Conservation (phyloP, 139 green algal genomes). For the Picochlorum sp. region DNA sequence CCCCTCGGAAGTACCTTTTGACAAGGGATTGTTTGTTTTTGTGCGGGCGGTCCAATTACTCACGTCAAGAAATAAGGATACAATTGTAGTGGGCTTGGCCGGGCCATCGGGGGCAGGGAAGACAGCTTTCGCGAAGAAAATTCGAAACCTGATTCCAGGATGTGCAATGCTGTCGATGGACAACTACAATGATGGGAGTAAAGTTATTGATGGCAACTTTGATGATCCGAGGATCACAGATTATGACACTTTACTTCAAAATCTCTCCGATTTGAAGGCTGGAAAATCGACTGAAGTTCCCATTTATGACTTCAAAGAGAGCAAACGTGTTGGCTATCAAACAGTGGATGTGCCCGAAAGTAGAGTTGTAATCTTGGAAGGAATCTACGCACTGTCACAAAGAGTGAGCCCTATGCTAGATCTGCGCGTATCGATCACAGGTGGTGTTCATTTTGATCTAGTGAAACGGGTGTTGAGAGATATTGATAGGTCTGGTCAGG, state of each 20-base stretch:
- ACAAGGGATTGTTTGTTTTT: constrained; percentile 74
- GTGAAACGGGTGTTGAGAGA: constrained; percentile 95
- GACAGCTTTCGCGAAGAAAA: constrained; percentile 87
- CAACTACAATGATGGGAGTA: constrained; percentile 93
- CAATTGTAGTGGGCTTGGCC: constrained; percentile 75
- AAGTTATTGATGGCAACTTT: constrained; percentile 85
- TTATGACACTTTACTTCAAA: constrained; percentile 81
- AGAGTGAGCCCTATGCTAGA: constrained; percentile 56
- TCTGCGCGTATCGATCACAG: constrained; percentile 76
- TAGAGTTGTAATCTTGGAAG: constrained; percentile 86
- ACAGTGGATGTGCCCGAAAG: constrained; percentile 40
- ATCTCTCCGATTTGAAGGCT: constrained; percentile 66
- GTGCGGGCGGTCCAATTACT: constrained; percentile 77
- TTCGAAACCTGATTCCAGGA: constrained; percentile 77
- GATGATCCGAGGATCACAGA: constrained; percentile 92
- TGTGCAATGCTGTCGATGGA: constrained; percentile 86
- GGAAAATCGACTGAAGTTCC: constrained; percentile 64
- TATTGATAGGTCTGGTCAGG: constrained; percentile 81
- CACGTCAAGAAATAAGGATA: constrained; percentile 55
- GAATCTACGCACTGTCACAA: constrained; percentile 89
- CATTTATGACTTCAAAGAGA: constrained; percentile 94
- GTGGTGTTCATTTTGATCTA: constrained; percentile 97
- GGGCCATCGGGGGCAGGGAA: constrained; percentile 90
- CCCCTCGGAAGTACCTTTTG: constrained; percentile 69
- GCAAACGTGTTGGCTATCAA: constrained; percentile 62